A percentile compares a stretch with the other conserved stretches of the same genome.
Conservation (phyloP, 108 stramenopile genomes). For the Skeletonema costatum region DNA sequence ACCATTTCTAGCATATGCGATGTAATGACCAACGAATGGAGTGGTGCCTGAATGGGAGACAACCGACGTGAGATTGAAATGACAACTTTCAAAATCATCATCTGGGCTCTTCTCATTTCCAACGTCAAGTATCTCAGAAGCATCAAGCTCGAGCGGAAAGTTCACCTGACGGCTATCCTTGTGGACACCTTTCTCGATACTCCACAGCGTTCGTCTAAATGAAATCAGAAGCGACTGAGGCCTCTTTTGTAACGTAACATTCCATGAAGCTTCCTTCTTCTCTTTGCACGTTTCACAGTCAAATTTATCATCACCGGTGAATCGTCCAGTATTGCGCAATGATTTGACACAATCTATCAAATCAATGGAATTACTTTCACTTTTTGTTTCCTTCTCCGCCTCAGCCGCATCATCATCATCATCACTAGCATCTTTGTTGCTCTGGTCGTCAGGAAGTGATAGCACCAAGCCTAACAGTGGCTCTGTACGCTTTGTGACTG, state of each 20-base stretch:
- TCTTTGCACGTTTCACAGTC: conserved; percentile 41
- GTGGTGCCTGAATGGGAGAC: conserved; percentile 45
- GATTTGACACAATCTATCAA: conserved; percentile 42
- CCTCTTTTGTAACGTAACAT: conserved; percentile 29
- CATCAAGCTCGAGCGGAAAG: conserved; percentile 49
- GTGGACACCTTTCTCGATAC: conserved; percentile 39
- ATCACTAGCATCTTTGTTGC: not conserved
- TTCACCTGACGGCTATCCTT: conserved; percentile 43
- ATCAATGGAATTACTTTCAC: conserved; percentile 3
- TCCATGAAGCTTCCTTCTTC: conserved; percentile 44
- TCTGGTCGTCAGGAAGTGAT: conserved; percentile 31
- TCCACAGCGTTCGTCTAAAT: conserved; percentile 42
- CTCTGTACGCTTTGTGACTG: conserved; percentile 44
- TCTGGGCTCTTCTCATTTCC: conserved; percentile 25
- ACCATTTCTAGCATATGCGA: conserved; percentile 23
- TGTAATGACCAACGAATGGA: conserved; percentile 48
- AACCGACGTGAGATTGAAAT: conserved; percentile 30
- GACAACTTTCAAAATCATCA: conserved; percentile 47
- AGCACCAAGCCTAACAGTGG: conserved; percentile 45
- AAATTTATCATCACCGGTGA: conserved; percentile 37
- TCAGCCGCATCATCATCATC: not conserved
- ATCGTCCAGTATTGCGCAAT: conserved; percentile 28
- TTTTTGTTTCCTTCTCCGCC: not conserved
- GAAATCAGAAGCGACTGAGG: conserved; percentile 50
- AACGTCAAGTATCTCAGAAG: conserved; percentile 27